Evolutionary conservation across 2,329 filamentous ascomycete species (phyloP).

Genomic region (Apiospora hydei): DNA sequence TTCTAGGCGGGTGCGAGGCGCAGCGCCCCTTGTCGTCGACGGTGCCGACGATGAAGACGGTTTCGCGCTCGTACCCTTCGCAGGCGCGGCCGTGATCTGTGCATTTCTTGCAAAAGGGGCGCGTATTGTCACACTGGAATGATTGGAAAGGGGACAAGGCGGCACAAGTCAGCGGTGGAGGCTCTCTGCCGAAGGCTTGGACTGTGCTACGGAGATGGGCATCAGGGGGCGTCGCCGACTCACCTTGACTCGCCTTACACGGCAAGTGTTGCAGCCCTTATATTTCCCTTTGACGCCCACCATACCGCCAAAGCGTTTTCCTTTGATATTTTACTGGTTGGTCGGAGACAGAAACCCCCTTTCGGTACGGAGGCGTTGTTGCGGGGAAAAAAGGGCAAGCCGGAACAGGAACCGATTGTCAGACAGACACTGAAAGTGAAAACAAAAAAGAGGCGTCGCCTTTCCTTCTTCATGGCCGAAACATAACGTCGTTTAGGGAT

Average conservation of each 20-base stretch:
- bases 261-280: slow-evolving; percentile 30
- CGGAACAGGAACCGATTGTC: background rate
- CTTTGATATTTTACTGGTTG: background rate
- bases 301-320: slow-evolving; percentile 18
- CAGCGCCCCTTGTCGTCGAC: slow-evolving; percentile 61
- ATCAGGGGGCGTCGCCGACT: background rate
- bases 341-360: background rate
- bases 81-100: slow-evolving; percentile 63
- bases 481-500: background rate
- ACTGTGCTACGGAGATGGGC: background rate
- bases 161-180: background rate
- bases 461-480: background rate
- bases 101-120: slow-evolving; percentile 68
- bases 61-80: slow-evolving; percentile 68
- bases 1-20: slow-evolving; percentile 62
- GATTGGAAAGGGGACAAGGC: background rate
- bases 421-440: background rate
- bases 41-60: slow-evolving; percentile 70
- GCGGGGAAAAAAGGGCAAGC: background rate
- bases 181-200: background rate
- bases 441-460: background rate
- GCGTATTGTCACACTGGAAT: slow-evolving; percentile 62
- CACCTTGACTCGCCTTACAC: slow-evolving; percentile 28
- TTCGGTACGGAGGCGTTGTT: background rate
- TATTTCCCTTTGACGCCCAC: slow-evolving; percentile 30